phyloP scores from a whole-genome alignment of 805 yeast genomes.

The Saccharomycopsis sp. region DNA sequence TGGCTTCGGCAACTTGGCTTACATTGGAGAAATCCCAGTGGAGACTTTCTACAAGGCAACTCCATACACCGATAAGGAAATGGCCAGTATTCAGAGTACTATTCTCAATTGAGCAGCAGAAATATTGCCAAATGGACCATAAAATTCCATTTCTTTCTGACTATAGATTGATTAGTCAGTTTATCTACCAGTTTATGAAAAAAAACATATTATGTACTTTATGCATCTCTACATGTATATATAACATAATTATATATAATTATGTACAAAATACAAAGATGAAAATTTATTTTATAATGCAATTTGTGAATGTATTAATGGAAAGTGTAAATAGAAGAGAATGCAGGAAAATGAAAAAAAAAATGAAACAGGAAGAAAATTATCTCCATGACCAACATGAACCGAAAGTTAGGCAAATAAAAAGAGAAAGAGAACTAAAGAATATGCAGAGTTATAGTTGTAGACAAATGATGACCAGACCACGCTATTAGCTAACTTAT shows the following conservation, averaged over 20 bases:
- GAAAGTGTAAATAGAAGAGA: not conserved
- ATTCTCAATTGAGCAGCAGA: not conserved
- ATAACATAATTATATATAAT: no score
- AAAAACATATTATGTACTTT: no score
- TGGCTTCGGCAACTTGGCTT: conserved; percentile 75
- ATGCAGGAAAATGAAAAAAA: no score
- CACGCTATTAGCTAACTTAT: not conserved
- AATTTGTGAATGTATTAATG: not conserved
- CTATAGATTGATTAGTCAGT: not conserved
- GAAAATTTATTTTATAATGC: no score
- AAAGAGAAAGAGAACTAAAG: not conserved
- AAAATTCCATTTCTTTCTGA: not conserved
- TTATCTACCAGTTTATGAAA: no score
- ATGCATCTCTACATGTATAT: no score
- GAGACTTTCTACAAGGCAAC: conserved; percentile 44
- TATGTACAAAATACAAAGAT: no score
- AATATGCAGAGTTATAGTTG: not conserved
- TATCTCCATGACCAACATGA: not conserved
- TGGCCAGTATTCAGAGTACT: not conserved
- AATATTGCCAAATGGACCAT: no score
- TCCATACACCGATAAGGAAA: conserved; percentile 4
- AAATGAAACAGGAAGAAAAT: no score
- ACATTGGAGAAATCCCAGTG: conserved; percentile 57
- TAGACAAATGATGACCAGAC: not conserved
- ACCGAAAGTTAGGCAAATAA: not conserved